Conservation (phyloP, 495 filamentous ascomycete genomes). For the Cercophora samala region DNA sequence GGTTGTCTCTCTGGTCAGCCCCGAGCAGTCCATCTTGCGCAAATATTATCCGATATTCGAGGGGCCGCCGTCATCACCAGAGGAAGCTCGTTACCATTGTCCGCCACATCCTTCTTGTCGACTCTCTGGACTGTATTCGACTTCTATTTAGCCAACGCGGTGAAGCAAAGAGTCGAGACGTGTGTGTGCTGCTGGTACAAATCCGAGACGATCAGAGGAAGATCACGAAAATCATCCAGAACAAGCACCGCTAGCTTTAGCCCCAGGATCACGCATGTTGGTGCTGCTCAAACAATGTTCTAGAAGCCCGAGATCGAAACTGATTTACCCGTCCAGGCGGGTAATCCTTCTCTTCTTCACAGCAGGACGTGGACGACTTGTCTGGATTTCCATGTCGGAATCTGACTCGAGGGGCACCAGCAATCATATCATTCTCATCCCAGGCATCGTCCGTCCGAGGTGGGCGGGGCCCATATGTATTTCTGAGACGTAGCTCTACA, state of each 20-base stretch:
- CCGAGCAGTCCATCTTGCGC: neutral
- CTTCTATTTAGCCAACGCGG: slow-evolving; percentile 7
- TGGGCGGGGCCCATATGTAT: slow-evolving; percentile 11
- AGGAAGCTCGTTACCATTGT: slow-evolving; percentile 5
- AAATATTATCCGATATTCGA: slow-evolving; percentile 20
- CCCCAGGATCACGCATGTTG: neutral
- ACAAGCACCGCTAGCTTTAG: neutral
- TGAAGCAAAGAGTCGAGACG: slow-evolving; percentile 6
- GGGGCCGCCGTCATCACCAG: slow-evolving; percentile 3
- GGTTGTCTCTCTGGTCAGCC: no score
- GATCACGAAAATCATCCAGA: slow-evolving; percentile 20
- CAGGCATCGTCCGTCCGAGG: neutral
- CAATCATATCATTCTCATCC: neutral
- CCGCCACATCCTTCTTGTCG: slow-evolving; percentile 5
- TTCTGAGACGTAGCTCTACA: slow-evolving; percentile 29
- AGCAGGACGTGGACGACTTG: neutral
- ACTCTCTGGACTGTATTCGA: neutral
- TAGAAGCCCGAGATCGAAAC: slow-evolving; percentile 12
- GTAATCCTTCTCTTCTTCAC: slow-evolving; percentile 5
- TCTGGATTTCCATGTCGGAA: neutral
- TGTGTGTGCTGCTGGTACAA: slow-evolving; percentile 11
- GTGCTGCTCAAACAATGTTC: slow-evolving; percentile 17
- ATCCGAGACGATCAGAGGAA: slow-evolving; percentile 17
- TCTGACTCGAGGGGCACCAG: neutral
- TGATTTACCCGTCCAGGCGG: slow-evolving; percentile 19